A percentile compares a stretch with the other conserved stretches of the same genome.
Conservation (phyloP, 2,329 filamentous ascomycete species). For the Cercospora beticola region DNA sequence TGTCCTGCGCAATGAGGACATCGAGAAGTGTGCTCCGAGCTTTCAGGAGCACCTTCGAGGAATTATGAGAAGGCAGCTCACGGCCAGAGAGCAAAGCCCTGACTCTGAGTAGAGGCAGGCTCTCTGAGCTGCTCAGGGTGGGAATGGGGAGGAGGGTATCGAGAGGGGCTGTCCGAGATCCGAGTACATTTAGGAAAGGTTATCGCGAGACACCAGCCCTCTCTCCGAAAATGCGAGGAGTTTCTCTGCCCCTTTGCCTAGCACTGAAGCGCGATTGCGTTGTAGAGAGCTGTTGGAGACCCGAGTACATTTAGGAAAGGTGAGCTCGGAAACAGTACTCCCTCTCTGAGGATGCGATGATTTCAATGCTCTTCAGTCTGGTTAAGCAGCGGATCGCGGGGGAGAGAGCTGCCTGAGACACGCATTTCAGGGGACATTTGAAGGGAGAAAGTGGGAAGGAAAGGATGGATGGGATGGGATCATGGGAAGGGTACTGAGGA, state of each 20-base stretch:
- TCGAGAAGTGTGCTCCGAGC: background rate
- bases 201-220: background rate
- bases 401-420: background rate
- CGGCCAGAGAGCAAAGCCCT: background rate
- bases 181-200: background rate
- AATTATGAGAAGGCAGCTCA: background rate
- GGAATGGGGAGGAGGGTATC: background rate
- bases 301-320: background rate
- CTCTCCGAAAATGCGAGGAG: background rate
- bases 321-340: background rate
- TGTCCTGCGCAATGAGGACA: background rate
- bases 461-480: background rate
- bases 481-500: background rate
- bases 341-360: background rate
- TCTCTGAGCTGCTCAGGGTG: background rate
- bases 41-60: background rate
- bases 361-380: background rate
- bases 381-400: background rate
- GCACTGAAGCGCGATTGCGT: background rate
- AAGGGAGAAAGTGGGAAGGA: background rate
- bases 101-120: background rate
- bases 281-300: background rate
- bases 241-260: background rate
- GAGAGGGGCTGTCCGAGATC: background rate
- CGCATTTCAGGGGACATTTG: background rate